These are phyloP conservation scores for Vickermania ingenoplastis DNA, from an alignment of 208 protist species.

Conservation along the genomic window DNA sequence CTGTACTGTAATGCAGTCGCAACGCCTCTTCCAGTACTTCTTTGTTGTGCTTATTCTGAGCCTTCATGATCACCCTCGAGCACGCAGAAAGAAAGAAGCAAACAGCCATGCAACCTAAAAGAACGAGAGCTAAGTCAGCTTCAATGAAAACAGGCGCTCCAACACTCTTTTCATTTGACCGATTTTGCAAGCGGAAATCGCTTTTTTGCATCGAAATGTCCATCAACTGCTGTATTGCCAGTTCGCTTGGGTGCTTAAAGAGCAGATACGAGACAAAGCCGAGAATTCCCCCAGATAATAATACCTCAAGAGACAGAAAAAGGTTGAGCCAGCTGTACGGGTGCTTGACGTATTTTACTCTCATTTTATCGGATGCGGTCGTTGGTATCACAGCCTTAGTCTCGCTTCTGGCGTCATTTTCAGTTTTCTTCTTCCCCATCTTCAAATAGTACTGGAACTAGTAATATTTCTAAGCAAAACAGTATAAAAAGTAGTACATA, in stretches of 20 bases:
- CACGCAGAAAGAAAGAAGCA: background rate
- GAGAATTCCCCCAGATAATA: background rate
- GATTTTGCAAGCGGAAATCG: background rate
- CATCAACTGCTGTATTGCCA: background rate
- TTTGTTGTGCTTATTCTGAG: background rate
- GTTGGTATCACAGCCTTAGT: background rate
- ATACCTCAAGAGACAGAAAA: background rate
- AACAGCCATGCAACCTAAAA: background rate
- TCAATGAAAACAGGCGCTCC: background rate
- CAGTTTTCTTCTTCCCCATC: background rate
- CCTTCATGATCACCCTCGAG: background rate
- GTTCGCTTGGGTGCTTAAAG: background rate
- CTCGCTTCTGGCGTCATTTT: background rate
- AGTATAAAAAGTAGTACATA: too few species aligned
- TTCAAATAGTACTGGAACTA: too few species aligned
- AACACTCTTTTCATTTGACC: background rate
- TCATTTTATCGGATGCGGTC: background rate
- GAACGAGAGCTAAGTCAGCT: background rate
- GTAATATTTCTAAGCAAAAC: too few species aligned
- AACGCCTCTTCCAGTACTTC: constrained; percentile 9
- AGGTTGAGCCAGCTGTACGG: background rate
- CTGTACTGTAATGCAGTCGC: constrained; percentile 7
- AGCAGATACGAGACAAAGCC: background rate
- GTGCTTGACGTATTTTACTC: background rate
- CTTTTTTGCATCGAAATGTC: background rate